Percentiles rank a stretch among this genome's conserved stretches.
phyloP scores from a whole-genome alignment of 2,329 filamentous ascomycete species.

The Colletotrichum sidae region DNA sequence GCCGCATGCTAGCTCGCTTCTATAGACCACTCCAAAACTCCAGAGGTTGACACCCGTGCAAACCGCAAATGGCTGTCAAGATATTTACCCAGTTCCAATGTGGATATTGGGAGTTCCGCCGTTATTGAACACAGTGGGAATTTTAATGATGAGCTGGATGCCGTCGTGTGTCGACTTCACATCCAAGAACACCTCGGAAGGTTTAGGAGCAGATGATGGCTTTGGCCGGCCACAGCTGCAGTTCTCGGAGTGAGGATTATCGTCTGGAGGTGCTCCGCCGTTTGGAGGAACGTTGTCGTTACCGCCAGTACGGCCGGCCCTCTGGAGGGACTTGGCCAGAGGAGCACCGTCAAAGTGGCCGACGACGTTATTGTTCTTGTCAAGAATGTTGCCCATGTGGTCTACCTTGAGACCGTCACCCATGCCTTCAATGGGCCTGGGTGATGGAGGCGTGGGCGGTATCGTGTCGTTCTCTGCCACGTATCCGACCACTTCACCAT shows the following conservation, averaged over 20 bases:
- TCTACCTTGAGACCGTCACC: slow-evolving; percentile 56
- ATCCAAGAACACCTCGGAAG: slow-evolving; percentile 67
- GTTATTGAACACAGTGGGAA: slow-evolving; percentile 65
- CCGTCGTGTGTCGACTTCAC: slow-evolving; percentile 69
- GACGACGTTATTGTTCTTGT: slow-evolving; percentile 57
- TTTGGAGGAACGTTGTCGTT: slow-evolving; percentile 8
- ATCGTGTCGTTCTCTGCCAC: slow-evolving; percentile 55
- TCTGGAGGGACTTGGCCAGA: slow-evolving; percentile 53
- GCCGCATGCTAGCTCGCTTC: slow-evolving; percentile 24
- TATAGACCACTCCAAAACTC: slow-evolving; percentile 34
- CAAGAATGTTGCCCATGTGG: slow-evolving; percentile 58
- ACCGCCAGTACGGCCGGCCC: slow-evolving; percentile 45
- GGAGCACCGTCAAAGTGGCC: slow-evolving; percentile 55
- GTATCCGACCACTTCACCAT: slow-evolving; percentile 57
- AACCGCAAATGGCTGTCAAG: slow-evolving; percentile 6
- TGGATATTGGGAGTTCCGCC: slow-evolving; percentile 46
- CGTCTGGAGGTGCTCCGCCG: slow-evolving; percentile 4
- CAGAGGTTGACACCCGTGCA: slow-evolving; percentile 10
- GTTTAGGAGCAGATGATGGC: slow-evolving; percentile 52
- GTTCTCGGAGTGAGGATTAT: slow-evolving; percentile 40
- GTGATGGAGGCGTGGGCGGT: slow-evolving; percentile 38
- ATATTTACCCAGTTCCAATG: slow-evolving; percentile 41
- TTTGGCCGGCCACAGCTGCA: slow-evolving; percentile 47
- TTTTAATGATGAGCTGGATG: slow-evolving; percentile 68
- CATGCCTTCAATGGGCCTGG: slow-evolving; percentile 49